Conservation (phyloP, 306 rosid genomes). For the Vigna hirtella region DNA sequence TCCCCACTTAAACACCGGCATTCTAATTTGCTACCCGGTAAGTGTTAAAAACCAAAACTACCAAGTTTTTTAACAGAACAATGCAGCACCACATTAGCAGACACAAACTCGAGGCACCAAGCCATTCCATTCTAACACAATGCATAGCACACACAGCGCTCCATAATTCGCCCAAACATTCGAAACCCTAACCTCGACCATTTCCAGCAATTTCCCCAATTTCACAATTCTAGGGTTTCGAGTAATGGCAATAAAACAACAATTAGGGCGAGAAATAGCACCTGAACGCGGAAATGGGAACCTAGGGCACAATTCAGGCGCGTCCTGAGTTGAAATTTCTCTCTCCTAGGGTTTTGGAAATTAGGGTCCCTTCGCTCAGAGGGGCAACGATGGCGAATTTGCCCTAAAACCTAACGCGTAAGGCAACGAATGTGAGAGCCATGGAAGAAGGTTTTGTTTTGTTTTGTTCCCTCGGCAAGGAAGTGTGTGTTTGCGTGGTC, state of each 20-base stretch:
- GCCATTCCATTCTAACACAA: slow-evolving; percentile 63
- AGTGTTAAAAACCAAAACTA: slow-evolving; percentile 31
- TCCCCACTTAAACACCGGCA: slow-evolving; percentile 43
- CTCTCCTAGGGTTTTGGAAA: slow-evolving; percentile 93
- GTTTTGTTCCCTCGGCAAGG: slow-evolving; percentile 26
- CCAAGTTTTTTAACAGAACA: slow-evolving; percentile 48
- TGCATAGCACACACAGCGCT: slow-evolving; percentile 58
- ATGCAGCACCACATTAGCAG: slow-evolving; percentile 42
- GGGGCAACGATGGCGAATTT: slow-evolving; percentile 46
- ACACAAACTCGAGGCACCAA: slow-evolving; percentile 39
- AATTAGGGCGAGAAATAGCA: slow-evolving; percentile 51
- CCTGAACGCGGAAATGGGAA: slow-evolving; percentile 67
- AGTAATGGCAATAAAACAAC: slow-evolving; percentile 47
- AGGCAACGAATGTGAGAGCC: slow-evolving; percentile 40
- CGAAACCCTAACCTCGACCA: slow-evolving; percentile 61
- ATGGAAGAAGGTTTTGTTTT: slow-evolving; percentile 52
- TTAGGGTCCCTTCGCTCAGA: slow-evolving; percentile 39
- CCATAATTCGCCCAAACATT: slow-evolving; percentile 45
- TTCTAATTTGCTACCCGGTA: slow-evolving; percentile 46
- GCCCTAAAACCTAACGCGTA: slow-evolving; percentile 54
- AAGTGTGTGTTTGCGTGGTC: slow-evolving; percentile 28
- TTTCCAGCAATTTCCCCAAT: slow-evolving; percentile 53
- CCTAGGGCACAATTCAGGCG: slow-evolving; percentile 60
- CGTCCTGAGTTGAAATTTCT: slow-evolving; percentile 48
- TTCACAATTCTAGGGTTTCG: slow-evolving; percentile 86